Evolutionary conservation across 345 rosid species (phyloP).

Genomic region (Arabidopsis arenosa): DNA sequence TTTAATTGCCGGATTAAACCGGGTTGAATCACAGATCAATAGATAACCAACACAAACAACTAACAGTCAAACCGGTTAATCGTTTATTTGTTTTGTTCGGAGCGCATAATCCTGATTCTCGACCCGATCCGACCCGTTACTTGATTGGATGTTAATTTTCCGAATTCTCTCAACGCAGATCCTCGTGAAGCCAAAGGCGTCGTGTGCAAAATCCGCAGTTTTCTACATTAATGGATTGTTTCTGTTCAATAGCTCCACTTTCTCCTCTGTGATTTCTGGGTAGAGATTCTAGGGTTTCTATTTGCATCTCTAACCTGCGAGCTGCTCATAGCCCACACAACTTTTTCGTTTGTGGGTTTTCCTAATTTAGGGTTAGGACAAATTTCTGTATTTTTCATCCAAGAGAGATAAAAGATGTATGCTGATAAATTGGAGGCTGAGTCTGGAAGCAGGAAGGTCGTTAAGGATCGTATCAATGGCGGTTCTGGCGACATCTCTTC

Average conservation of each 20-base stretch:
- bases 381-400: slow-evolving; percentile 11
- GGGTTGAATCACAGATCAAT: slow-evolving; percentile 20
- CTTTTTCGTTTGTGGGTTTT: slow-evolving; percentile 9
- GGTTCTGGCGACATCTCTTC: slow-evolving; percentile 54
- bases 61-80: slow-evolving; percentile 8
- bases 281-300: slow-evolving; percentile 37
- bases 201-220: slow-evolving; percentile 13
- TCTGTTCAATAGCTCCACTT: slow-evolving; percentile 4
- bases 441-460: slow-evolving; percentile 58
- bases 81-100: background rate
- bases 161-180: slow-evolving; percentile 12
- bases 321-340: slow-evolving; percentile 1
- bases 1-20: slow-evolving; percentile 14
- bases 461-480: slow-evolving; percentile 84
- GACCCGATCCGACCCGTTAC: slow-evolving; percentile 30
- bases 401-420: slow-evolving; percentile 59
- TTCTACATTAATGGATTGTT: slow-evolving; percentile 22
- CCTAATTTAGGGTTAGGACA: slow-evolving; percentile 44
- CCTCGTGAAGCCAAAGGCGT: slow-evolving; percentile 32
- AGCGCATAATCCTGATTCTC: slow-evolving; percentile 11
- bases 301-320: slow-evolving; percentile 11
- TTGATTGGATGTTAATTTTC: slow-evolving; percentile 23
- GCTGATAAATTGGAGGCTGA: slow-evolving; percentile 93
- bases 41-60: too few species aligned
- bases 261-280: slow-evolving; percentile 24